Base-by-base conservation (phyloP, 2,329 filamentous ascomycete genomes). In the Triangularia setosa region DNA sequence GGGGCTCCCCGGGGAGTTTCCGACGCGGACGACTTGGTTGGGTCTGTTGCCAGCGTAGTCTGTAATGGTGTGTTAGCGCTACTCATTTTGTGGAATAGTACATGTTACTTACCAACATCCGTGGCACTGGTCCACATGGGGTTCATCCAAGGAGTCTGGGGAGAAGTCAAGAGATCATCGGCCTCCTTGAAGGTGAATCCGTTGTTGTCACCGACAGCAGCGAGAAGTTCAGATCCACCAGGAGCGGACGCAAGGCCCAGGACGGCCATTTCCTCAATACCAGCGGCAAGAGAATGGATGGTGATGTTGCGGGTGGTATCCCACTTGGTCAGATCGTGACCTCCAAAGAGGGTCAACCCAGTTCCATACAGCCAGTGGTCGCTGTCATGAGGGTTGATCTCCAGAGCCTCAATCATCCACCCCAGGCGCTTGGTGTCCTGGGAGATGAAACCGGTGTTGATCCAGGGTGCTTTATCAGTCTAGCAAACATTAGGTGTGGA, bases 301-400 rank as follows among this genome's bases (percentile, higher is more conserved):
- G 79, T 79, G 63, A 86, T 74, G 60, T 82, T 84, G 65, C 77
- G 76, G 1, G 69, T 72, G 0, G 78, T 77, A 62, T 85, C 83
- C 84, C 84, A 86, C 14, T 81, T 81, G 0, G 80, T 81, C n/a
- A 86, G 73, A 64, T 86, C 82, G 60, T 81, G 80, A 1, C 84
- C 81, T 3, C 74, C 73, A 56, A 68, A 74, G 3, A 75, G 58
- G 0, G 73, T 74, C 21, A 76, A 72, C 14, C 85, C 84, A 0
- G 85, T 87, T n/a, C 82, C 83, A 64, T 87, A 87, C 0, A 87
- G 74, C 83, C 83, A 87, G 71, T 86, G 84, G 69, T 86, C 79
- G 63, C 83, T 85, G 69, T 87, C 83, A 25, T 80, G 78, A 0
- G 85, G 85, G 69, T 87, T 78, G 58, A 87, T 87, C 23, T 82